Evolutionary conservation across 331 rosid genomes (phyloP).

Genomic region (Saraca asoca): DNA sequence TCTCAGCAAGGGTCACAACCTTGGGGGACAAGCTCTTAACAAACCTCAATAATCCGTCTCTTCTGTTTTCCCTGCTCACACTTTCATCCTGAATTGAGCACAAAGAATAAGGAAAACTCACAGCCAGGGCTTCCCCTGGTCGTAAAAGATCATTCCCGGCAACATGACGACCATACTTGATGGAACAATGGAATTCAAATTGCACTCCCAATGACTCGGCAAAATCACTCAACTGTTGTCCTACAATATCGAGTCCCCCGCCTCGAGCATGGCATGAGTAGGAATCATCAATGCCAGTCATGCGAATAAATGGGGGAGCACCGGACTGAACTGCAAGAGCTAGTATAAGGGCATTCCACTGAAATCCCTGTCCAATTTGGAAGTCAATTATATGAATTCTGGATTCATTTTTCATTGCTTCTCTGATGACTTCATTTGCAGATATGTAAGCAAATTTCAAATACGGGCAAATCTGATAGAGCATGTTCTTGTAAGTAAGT

Average conservation of each 20-base stretch:
- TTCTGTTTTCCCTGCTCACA: slow-evolving; percentile 78
- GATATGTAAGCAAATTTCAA: slow-evolving; percentile 74
- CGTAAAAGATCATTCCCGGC: slow-evolving; percentile 48
- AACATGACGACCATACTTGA: slow-evolving; percentile 72
- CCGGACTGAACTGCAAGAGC: slow-evolving; percentile 61
- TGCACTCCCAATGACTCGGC: slow-evolving; percentile 55
- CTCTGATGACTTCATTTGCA: slow-evolving; percentile 65
- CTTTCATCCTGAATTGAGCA: slow-evolving; percentile 98
- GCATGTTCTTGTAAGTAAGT: slow-evolving; percentile 69
- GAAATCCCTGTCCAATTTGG: slow-evolving; percentile 92
- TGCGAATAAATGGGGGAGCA: slow-evolving; percentile 59
- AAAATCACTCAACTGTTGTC: slow-evolving; percentile 42
- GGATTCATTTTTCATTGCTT: slow-evolving; percentile 69
- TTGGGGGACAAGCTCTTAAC: slow-evolving; percentile 80
- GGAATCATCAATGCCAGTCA: slow-evolving; percentile 84
- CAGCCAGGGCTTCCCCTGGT: slow-evolving; percentile 73
- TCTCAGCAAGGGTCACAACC: slow-evolving; percentile 81
- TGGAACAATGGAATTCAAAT: slow-evolving; percentile 77
- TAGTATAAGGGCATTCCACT: slow-evolving; percentile 62
- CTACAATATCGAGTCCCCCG: slow-evolving; percentile 85
- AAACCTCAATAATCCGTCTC: slow-evolving; percentile 77
- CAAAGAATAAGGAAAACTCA: slow-evolving; percentile 72
- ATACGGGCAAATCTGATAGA: slow-evolving; percentile 72
- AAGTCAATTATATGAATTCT: no score
- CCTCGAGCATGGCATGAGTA: slow-evolving; percentile 88